Evolutionary conservation across 495 filamentous ascomycete species (phyloP).

Genomic region (Penicillium simplicissimum): DNA sequence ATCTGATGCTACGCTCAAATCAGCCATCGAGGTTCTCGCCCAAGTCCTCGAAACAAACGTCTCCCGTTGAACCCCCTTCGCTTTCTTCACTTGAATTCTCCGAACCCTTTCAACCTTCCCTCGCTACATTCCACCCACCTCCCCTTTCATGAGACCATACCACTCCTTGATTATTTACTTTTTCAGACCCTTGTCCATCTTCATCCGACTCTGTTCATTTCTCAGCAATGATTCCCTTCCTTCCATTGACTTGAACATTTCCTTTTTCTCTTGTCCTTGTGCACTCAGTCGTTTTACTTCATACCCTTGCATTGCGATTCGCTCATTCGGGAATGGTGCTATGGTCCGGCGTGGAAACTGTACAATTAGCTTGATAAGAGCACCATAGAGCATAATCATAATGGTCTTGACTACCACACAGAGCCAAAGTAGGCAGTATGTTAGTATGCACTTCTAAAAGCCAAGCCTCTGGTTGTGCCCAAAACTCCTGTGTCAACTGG

Average conservation of each 20-base stretch:
- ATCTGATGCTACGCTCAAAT: conserved; percentile 40
- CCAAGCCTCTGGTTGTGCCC: too few relatives aligned
- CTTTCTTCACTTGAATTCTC: conserved; percentile 1
- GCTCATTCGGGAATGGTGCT: conserved; percentile 10
- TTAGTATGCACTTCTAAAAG: too few relatives aligned
- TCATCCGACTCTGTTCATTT: neutral
- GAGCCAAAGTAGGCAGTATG: too few relatives aligned
- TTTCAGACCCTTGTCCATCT: neutral
- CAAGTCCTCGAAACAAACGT: conserved; percentile 45
- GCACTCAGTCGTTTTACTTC: conserved; percentile 12
- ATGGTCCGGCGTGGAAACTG: conserved; percentile 4
- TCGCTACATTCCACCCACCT: neutral
- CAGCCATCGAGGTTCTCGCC: conserved; percentile 43
- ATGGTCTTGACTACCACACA: conserved; percentile 15
- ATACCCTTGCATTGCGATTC: conserved; percentile 35
- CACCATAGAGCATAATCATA: conserved; percentile 30
- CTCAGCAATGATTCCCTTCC: conserved; percentile 9
- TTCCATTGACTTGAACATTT: conserved; percentile 15
- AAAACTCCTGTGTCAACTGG: too few relatives aligned
- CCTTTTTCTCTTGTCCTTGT: conserved; percentile 1
- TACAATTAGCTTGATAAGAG: conserved; percentile 22
- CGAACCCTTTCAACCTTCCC: neutral
- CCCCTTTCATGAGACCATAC: neutral
- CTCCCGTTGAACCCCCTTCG: conserved; percentile 17
- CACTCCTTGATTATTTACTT: neutral